A percentile compares a stretch with the other conserved stretches of the same genome.
Conservation (phyloP, 2,329 filamentous ascomycete genomes). For the Trichoderma sp. region DNA sequence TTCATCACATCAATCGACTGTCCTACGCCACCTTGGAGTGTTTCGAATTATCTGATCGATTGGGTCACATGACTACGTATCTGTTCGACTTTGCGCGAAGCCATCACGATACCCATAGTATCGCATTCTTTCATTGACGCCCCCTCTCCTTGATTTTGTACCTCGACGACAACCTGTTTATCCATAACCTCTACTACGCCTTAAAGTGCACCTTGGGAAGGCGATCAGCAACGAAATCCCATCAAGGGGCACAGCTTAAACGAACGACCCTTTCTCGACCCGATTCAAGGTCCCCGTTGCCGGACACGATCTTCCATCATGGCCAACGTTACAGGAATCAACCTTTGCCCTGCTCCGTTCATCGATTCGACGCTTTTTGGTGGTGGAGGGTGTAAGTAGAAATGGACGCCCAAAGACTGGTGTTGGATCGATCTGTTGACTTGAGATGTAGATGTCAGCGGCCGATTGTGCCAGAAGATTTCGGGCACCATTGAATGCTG, state of each 20-base stretch:
- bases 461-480: conserved; percentile 52
- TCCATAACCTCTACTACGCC: not conserved
- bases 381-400: conserved; percentile 61
- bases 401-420: not conserved
- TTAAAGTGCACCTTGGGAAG: not conserved
- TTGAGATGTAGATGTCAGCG: conserved; percentile 52
- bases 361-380: conserved; percentile 62
- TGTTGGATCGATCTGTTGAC: conserved; percentile 10
- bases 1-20: not conserved
- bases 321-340: conserved; percentile 41
- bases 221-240: not conserved
- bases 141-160: conserved; percentile 1
- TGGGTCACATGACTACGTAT: conserved; percentile 6
- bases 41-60: not conserved
- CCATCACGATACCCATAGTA: not conserved
- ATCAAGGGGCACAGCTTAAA: not conserved
- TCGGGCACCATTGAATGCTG: conserved; percentile 65
- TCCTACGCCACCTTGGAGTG: conserved; percentile 2
- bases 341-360: conserved; percentile 66
- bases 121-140: not conserved
- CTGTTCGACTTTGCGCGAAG: conserved; percentile 1
- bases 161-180: not conserved
- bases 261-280: not conserved
- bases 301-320: conserved; percentile 24
- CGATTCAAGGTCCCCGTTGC: not conserved